These are phyloP conservation scores for Furcasterigmium sp. DNA, from an alignment of 2,329 filamentous ascomycete genomes.

Conservation along the genomic window DNA sequence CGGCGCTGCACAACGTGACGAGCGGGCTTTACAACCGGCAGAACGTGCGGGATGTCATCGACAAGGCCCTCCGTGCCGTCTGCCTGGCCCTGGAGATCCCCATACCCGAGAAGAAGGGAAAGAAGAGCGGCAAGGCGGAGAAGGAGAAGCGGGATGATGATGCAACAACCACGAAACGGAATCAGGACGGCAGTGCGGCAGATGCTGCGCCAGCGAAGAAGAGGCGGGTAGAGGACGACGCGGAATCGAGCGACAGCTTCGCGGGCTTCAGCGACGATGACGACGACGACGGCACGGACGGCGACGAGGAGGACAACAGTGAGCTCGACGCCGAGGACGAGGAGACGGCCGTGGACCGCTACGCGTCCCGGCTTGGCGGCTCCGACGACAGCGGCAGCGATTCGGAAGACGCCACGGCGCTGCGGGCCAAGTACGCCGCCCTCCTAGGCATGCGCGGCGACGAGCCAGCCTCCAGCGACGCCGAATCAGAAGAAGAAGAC, in stretches of 20 bases:
- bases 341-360: conserved; percentile 35
- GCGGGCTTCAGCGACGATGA: conserved; percentile 13
- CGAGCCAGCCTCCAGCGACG: conserved; percentile 30
- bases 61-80: conserved; percentile 42
- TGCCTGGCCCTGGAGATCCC: conserved; percentile 44
- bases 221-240: conserved; percentile 16
- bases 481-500: conserved; percentile 12
- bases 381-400: conserved; percentile 34
- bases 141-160: conserved; percentile 25
- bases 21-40: conserved; percentile 50
- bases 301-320: conserved; percentile 23
- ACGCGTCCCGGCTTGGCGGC: conserved; percentile 38
- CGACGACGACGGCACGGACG: conserved; percentile 16
- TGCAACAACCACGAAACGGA: conserved; percentile 23
- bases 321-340: conserved; percentile 18
- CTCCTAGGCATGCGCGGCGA: conserved; percentile 27
- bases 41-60: conserved; percentile 42
- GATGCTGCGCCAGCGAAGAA: conserved; percentile 13
- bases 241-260: conserved; percentile 5
- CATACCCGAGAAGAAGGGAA: conserved; percentile 38
- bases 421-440: conserved; percentile 38
- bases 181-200: conserved; percentile 16
- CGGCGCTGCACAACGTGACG: conserved; percentile 53
- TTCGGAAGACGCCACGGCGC: conserved; percentile 29
- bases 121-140: conserved; percentile 23